phyloP scores from a whole-genome alignment of 139 green algal species.

The Chlamydomonas sp. region DNA sequence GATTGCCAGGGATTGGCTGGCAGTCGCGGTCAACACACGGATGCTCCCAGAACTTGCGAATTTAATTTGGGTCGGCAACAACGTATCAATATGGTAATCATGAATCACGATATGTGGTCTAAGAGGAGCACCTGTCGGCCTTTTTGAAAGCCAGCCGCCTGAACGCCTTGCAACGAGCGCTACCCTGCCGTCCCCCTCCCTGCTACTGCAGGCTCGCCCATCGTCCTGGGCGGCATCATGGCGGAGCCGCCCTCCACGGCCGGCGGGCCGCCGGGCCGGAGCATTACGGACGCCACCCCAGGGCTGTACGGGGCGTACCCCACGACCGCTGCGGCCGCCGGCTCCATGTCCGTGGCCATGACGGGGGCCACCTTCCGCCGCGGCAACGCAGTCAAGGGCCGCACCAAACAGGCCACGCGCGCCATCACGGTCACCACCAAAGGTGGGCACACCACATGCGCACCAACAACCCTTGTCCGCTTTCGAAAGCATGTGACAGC shows the following conservation, averaged over 20 bases:
- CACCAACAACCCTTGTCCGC: neutral
- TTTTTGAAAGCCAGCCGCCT: too few species aligned
- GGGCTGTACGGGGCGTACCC: neutral
- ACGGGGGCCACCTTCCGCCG: slow-evolving; percentile 29
- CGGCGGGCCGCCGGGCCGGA: neutral
- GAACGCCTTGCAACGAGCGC: neutral
- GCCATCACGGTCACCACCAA: slow-evolving; percentile 18
- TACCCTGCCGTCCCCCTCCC: neutral
- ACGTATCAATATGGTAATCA: too few species aligned
- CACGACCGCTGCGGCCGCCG: neutral
- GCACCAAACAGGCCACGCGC: slow-evolving; percentile 15
- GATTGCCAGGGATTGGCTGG: too few species aligned
- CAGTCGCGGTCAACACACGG: too few species aligned
- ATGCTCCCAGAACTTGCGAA: too few species aligned
- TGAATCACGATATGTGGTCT: too few species aligned
- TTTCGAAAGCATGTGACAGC: neutral
- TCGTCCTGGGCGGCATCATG: neutral
- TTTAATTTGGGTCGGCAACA: too few species aligned
- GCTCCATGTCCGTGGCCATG: neutral
- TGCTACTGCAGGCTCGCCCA: slow-evolving; percentile 10
- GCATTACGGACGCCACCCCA: slow-evolving; percentile 7
- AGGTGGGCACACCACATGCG: slow-evolving; percentile 8
- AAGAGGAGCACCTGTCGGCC: too few species aligned
- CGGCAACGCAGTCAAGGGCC: neutral
- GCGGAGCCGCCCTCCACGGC: neutral